Percentiles rank a stretch among this genome's conserved stretches.
phyloP scores from a whole-genome alignment of 176 grass and related monocot species.

The Puccinellia tenuiflora region DNA sequence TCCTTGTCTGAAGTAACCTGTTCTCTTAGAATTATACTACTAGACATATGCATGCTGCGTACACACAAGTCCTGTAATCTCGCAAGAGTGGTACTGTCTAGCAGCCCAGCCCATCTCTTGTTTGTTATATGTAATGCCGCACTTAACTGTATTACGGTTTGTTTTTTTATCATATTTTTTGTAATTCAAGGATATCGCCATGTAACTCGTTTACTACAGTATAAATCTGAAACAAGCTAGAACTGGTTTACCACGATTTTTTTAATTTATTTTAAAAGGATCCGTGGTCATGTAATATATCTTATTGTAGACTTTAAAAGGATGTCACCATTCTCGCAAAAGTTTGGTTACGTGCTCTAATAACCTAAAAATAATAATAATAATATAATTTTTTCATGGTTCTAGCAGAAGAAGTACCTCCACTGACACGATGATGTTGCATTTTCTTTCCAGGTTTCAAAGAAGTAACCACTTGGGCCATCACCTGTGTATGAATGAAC shows the following conservation, averaged over 20 bases:
- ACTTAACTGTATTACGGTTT: not conserved
- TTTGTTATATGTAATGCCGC: not conserved
- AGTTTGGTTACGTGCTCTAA: not conserved
- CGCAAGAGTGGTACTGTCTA: not conserved
- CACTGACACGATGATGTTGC: not conserved
- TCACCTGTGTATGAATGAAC: conserved; percentile 22
- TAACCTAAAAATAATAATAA: not conserved
- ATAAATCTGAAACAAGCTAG: not conserved
- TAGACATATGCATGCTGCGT: not conserved
- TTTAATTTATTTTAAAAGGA: not conserved
- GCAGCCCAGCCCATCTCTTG: not conserved
- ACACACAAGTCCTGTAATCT: not conserved
- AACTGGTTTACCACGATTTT: not conserved
- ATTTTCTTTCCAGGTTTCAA: conserved; percentile 30
- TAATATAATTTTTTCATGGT: not conserved
- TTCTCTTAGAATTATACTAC: too few species aligned
- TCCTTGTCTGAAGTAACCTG: not conserved
- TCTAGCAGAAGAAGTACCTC: not conserved
- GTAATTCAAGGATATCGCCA: not conserved
- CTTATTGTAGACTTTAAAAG: not conserved
- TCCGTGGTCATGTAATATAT: not conserved
- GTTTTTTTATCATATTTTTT: not conserved
- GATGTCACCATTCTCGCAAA: too few species aligned
- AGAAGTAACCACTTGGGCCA: conserved; percentile 35
- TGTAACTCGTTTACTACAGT: not conserved